Evolutionary conservation across 2,329 filamentous ascomycete species (phyloP), one percentile per base, ranked within the genome.

Genomic region (Arthroderma uncinatum): DNA sequence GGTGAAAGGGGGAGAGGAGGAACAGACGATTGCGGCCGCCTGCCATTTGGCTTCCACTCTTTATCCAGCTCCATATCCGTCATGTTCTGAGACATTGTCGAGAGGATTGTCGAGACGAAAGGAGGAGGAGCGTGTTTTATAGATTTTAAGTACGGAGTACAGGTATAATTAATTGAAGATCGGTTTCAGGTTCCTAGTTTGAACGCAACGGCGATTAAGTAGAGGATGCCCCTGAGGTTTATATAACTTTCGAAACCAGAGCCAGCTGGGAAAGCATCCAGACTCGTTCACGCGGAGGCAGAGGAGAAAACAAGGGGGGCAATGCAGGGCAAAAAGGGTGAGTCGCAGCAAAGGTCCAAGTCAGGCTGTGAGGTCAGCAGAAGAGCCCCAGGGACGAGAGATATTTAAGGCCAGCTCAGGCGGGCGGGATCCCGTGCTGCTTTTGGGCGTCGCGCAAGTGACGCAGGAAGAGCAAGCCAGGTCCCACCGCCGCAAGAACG

Each of bases 1-100:
- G 5, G 19, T 21, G 54, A 19, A 7, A 9, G 10, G 34, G 56
- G 57, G 57, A 57, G 54, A 28, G 57, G 53, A 59, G 58, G 59
- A 59, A 62, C 61, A 58, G 82, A 88, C 72, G 89, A 93, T 76
- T 92, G 86, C 63, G 89, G 89, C 63, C 89, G 86, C 33, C 50
- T 53, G 67, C 80, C 82, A 69, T 77, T 91, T 64, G 87, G 86
- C 80, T 89, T 83, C 87, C 86, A 92, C 74, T 88, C 84, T 67
- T 81, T 81, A 69, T 88, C 85, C 63, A 81, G 80, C 75, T 88
- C 85, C 25, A 33, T 30, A 30, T 50, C 47, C 28, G 47, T 50
- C 47, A 37, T 54, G 7, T 54, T n/a, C 10, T 54, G 52, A 37
- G 33, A 54, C 36, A 54, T 54, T 9, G 19, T 37, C 19, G 25